Base-by-base conservation (phyloP, 139 green algal species). In the Coelastrella sp. region DNA sequence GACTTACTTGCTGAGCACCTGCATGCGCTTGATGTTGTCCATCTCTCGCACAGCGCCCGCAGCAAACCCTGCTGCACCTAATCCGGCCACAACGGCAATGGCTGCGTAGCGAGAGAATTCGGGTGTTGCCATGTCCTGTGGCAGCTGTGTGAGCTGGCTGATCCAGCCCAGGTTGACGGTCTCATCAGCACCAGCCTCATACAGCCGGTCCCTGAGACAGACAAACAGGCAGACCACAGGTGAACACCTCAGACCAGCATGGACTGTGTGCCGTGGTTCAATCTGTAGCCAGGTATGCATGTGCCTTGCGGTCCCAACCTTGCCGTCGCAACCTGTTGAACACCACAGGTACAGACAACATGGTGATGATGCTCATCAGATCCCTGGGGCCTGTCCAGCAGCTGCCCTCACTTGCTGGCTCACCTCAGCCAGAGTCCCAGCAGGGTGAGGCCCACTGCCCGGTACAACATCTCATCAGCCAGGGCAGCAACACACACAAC, bases 391-490 rank as follows among this genome's bases (percentile, higher is more conserved):
- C 4, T 72, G 63, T 72, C 63, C 63, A 14, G 12, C 63, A 17
- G 3, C 63, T 17, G 12, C 12, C 12, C 12, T 4, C 63, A 72
- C 12, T 25, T 78, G 19, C 12, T 25, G 9, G 3, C 86, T 68
- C 27, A 90, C 87, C 76, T 85, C 12, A 94, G 66, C 94, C 94
- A 96, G 20, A 88, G 24, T 0, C 87, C 91, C 4, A 92, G 83
- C 58, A 94, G 89, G 57, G 91, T 94, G 4, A 96, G 90, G 27
- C 85, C 68, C 22, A 96, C 88, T 8, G 89, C 94, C 8, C 94
- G 85, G 89, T 95, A 96, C 80, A 95, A 87, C 94, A 96, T 96
- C 91, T 96, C 94, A 49, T 95, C 93, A 11, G 91, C 93, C 66
- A 93, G 63, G 8, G 87, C 78, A 10, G 78, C 82, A 11, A 91